Base-by-base conservation (phyloP, 23 red algal species). In the Gracilaria domingensis region DNA sequence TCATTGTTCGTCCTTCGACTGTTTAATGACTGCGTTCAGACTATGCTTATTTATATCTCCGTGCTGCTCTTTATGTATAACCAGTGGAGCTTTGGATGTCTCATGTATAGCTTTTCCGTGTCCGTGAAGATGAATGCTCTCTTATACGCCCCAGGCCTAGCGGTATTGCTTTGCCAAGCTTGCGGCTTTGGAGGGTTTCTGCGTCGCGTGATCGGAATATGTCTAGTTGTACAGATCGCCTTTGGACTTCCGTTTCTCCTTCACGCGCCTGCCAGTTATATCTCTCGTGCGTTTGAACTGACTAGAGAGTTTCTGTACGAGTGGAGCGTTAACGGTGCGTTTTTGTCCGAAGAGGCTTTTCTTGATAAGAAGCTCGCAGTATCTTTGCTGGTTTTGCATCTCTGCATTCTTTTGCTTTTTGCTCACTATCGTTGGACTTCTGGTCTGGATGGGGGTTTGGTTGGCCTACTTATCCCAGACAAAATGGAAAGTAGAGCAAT, bases 61-160 rank as follows among this genome's bases (percentile, higher is more conserved):
- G 26, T 98, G 18, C 44, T 95, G 30, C 82, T 98, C 29, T 95
- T 98, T 55, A 29, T 85, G 11, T 14, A 70, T 14, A 93, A 92
- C 32, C 47, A 74, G 8, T 96, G 83, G 89, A 82, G 79, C 44
- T 17, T 93, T 11, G 96, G 86, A 56, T 74, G 82, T 33, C 50
- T 95, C 21, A 28, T 95, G 23, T 95, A 89, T 55, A 88, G 80
- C 16, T 44, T 95, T 36, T 82, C 96, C 3, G 96, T 98, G 13
- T 79, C 77, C 7, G 81, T 98, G 35, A 98, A 98, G 87, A 98
- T 98, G 96, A 98, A 95, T 66, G 96, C 83, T 26, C 83, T 98
- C 23, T 93, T 98, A 21, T 95, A 92, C 53, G 92, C 93, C 5
- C 96, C 96, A 16, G 95, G 61, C 23, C 80, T 97, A 9, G 89